phyloP scores from a whole-genome alignment of 176 grass and related monocot species.

The Oryza meridionalis region DNA sequence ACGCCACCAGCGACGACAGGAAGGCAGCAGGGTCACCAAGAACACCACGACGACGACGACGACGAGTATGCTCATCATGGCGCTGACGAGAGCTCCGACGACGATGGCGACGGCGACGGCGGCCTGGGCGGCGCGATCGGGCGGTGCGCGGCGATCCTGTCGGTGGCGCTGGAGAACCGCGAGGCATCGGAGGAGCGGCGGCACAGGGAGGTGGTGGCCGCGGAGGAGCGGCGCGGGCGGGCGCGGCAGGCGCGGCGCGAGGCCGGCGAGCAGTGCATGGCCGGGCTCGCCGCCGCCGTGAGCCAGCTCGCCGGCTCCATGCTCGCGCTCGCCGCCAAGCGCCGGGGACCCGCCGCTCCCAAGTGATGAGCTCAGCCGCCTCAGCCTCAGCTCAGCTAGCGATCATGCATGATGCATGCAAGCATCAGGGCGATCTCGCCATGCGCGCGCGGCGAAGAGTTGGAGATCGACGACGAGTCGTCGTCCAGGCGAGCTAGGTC shows the following conservation, averaged over 20 bases:
- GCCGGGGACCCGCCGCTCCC: slow-evolving; percentile 42
- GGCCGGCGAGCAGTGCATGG: slow-evolving; percentile 69
- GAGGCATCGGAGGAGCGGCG: slow-evolving; percentile 89
- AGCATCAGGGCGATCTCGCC: too few relatives aligned
- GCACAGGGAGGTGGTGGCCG: slow-evolving; percentile 79
- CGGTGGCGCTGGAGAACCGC: slow-evolving; percentile 68
- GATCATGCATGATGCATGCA: too few relatives aligned
- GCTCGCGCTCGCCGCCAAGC: slow-evolving; percentile 64
- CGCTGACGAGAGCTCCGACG: slow-evolving; percentile 38
- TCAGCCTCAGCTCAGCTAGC: not conserved
- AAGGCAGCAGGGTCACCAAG: not conserved
- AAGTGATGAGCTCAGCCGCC: too few relatives aligned
- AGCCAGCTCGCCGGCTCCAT: slow-evolving; percentile 86
- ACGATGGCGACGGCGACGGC: not conserved
- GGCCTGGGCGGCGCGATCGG: slow-evolving; percentile 48
- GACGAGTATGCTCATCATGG: not conserved
- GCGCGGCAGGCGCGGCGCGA: slow-evolving; percentile 59
- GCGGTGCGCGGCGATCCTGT: slow-evolving; percentile 73
- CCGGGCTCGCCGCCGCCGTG: slow-evolving; percentile 65
- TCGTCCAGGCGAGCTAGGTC: too few relatives aligned
- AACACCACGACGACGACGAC: not conserved
- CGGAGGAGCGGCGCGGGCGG: slow-evolving; percentile 61
- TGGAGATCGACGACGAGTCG: too few relatives aligned
- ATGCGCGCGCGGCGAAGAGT: too few relatives aligned
- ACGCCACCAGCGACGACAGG: slow-evolving; percentile 3